phyloP scores from a whole-genome alignment of 2,329 filamentous ascomycete genomes.

The Beauveria pseudobassiana region DNA sequence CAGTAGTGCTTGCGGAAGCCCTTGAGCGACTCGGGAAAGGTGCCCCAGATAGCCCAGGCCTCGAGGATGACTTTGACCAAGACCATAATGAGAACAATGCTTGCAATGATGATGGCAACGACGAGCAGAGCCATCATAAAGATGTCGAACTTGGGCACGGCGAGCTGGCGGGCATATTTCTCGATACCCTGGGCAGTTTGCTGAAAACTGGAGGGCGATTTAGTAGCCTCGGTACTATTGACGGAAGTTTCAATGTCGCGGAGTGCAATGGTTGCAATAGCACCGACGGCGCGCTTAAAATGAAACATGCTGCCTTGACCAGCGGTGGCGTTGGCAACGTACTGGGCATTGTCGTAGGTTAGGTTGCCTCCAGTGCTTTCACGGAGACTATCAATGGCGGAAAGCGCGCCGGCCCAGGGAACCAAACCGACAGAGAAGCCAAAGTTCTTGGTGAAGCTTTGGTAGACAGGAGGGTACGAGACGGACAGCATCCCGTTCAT shows the following conservation, averaged over 20 bases:
- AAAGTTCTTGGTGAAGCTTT: constrained; percentile 88
- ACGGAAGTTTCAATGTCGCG: constrained; percentile 45
- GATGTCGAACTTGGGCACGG: constrained; percentile 80
- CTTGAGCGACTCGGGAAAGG: constrained; percentile 69
- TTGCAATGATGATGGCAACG: constrained; percentile 78
- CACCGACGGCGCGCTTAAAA: constrained; percentile 47
- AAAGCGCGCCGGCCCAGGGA: constrained; percentile 73
- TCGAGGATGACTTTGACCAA: constrained; percentile 89
- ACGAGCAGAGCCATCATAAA: constrained; percentile 93
- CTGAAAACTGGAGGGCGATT: constrained; percentile 29
- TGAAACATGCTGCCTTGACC: constrained; percentile 38
- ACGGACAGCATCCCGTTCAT: constrained; percentile 96
- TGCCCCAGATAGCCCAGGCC: constrained; percentile 81
- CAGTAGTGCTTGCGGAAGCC: constrained; percentile 95
- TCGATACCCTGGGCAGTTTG: constrained; percentile 66
- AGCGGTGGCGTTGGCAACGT: constrained; percentile 68
- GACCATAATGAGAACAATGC: constrained; percentile 77
- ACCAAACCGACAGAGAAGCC: constrained; percentile 82
- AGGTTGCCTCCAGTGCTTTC: constrained; percentile 76
- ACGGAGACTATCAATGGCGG: constrained; percentile 78
- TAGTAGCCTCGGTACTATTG: constrained; percentile 24
- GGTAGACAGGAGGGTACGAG: constrained; percentile 78
- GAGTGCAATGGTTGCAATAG: constrained; percentile 41
- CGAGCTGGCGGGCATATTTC: constrained; percentile 74
- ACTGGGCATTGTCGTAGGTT: constrained; percentile 67